A percentile compares a stretch with the other conserved stretches of the same genome.
These are phyloP conservation scores for Cardamine resedifolia DNA, from an alignment of 345 rosid species.

Conservation along the genomic window DNA sequence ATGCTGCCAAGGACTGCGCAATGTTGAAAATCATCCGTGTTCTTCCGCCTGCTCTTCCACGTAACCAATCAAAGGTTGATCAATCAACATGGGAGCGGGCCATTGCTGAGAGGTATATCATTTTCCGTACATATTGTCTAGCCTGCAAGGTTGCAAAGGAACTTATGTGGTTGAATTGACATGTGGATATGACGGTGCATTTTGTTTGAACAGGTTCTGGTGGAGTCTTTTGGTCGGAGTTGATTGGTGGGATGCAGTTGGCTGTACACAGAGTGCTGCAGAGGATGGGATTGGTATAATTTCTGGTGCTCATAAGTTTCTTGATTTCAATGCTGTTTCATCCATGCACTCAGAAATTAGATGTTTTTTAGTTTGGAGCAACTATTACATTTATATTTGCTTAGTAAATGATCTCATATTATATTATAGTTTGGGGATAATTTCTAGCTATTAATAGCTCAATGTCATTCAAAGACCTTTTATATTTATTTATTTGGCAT, in stretches of 20 bases:
- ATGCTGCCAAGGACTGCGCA: slow-evolving; percentile 74
- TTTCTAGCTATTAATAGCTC: background rate
- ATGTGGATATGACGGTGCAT: background rate
- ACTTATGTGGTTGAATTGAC: background rate
- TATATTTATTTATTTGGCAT: background rate
- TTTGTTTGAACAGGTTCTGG: slow-evolving; percentile 80
- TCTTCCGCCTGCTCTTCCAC: slow-evolving; percentile 89
- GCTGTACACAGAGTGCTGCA: slow-evolving; percentile 99
- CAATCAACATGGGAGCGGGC: slow-evolving; percentile 96
- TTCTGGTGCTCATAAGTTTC: background rate
- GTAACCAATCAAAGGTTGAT: slow-evolving; percentile 72
- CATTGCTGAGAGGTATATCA: slow-evolving; percentile 90
- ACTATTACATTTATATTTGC: background rate
- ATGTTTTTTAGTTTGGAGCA: background rate
- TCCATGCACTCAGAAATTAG: background rate
- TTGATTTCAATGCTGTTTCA: slow-evolving; percentile 2
- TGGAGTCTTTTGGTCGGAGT: slow-evolving; percentile 99
- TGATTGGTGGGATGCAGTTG: slow-evolving; percentile 99
- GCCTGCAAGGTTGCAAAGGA: background rate
- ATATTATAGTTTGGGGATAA: background rate
- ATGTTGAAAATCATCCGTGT: slow-evolving; percentile 90
- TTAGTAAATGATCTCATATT: slow-evolving; percentile 5
- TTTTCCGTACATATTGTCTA: background rate
- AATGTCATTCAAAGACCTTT: slow-evolving; percentile 3
- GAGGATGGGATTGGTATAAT: slow-evolving; percentile 90